A percentile compares a stretch with the other conserved stretches of the same genome.
Conservation (phyloP, 768 basidiomycete species). For the Cystobasidium tubakii region DNA sequence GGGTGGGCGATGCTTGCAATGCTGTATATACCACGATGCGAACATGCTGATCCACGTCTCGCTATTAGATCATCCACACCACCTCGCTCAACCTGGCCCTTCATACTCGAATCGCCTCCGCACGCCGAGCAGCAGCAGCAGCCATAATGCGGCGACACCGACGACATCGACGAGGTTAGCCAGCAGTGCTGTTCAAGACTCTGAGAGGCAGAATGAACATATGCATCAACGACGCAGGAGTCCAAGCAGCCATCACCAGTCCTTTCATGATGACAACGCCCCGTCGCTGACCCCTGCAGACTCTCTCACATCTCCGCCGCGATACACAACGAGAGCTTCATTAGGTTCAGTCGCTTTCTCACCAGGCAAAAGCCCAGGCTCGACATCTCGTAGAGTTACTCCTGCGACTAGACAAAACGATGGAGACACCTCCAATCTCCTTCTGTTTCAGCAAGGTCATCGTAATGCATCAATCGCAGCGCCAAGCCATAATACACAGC, state of each 20-base stretch:
- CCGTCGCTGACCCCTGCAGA: too few species aligned
- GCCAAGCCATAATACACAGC: neutral
- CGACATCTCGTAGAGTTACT: neutral
- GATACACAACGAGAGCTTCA: slow-evolving; percentile 13
- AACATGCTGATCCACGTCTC: too few species aligned
- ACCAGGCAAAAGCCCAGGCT: neutral
- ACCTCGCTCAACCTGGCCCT: neutral
- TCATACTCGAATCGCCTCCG: neutral
- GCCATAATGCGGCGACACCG: neutral
- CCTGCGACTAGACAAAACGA: slow-evolving; percentile 4
- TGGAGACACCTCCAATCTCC: too few species aligned
- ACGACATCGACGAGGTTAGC: neutral
- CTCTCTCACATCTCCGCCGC: slow-evolving; percentile 20
- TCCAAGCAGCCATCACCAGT: neutral
- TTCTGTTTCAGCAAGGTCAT: too few species aligned
- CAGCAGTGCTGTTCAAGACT: neutral
- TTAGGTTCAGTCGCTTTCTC: slow-evolving; percentile 18
- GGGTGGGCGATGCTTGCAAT: too few species aligned
- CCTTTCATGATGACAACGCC: neutral
- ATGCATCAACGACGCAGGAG: neutral
- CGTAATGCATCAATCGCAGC: neutral
- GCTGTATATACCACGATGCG: too few species aligned
- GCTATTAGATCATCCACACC: neutral
- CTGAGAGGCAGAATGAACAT: neutral
- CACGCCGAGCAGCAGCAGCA: neutral